phyloP scores from a whole-genome alignment of 805 yeast species.

The Sugiyamaella americana region DNA sequence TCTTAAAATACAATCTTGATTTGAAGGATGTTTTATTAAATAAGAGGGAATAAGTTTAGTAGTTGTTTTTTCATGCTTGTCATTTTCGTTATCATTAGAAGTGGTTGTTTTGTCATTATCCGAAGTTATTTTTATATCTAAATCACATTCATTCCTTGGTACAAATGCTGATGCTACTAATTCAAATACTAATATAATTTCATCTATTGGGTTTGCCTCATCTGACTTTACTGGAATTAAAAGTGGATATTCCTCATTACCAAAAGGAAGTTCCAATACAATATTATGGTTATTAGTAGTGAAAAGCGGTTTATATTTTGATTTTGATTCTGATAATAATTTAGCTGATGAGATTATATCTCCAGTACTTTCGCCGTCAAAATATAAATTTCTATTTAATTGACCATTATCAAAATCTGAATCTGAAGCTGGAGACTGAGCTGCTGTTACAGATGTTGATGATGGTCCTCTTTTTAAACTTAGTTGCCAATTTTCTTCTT shows the following conservation, averaged over 20 bases:
- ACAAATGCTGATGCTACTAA: slow-evolving; percentile 36
- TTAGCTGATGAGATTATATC: background rate
- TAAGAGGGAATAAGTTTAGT: too few relatives aligned
- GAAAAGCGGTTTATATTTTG: background rate
- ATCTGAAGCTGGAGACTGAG: background rate
- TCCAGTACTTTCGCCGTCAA: background rate
- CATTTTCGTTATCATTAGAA: background rate
- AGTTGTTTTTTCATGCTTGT: too few relatives aligned
- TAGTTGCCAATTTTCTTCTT: background rate
- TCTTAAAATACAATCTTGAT: slow-evolving; percentile 31
- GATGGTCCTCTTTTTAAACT: background rate
- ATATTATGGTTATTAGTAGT: slow-evolving; percentile 1
- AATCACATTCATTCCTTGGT: slow-evolving; percentile 33
- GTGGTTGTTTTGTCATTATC: too few relatives aligned
- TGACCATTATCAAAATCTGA: background rate
- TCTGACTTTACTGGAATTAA: slow-evolving; percentile 27
- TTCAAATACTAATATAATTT: slow-evolving; percentile 49
- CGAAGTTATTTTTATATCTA: too few relatives aligned
- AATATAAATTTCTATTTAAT: background rate
- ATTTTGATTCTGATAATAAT: background rate
- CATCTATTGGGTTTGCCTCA: slow-evolving; percentile 57
- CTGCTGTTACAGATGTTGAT: background rate
- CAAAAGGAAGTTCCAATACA: slow-evolving; percentile 18
- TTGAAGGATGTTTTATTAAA: slow-evolving; percentile 24
- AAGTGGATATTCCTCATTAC: slow-evolving; percentile 17